phyloP scores from a whole-genome alignment of 2,329 filamentous ascomycete genomes.

The Penicillium sp. region DNA sequence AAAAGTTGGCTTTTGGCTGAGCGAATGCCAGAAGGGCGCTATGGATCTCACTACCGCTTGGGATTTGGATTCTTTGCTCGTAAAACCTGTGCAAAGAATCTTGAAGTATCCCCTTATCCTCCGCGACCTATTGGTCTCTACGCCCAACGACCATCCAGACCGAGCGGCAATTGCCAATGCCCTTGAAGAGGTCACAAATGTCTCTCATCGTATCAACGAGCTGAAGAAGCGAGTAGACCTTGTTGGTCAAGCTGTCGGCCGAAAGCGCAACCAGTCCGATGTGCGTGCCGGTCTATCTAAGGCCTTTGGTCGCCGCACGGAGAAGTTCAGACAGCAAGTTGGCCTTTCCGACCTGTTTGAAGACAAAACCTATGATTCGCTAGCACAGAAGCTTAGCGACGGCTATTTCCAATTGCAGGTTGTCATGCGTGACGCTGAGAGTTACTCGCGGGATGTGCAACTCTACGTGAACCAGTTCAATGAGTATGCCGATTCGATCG shows the following conservation, averaged over 20 bases:
- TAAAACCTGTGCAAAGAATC: slow-evolving; percentile 91
- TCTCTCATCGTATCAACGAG: slow-evolving; percentile 71
- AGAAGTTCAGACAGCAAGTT: slow-evolving; percentile 69
- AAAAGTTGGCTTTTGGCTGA: slow-evolving; percentile 69
- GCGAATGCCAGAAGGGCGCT: slow-evolving; percentile 84
- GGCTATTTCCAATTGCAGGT: slow-evolving; percentile 89
- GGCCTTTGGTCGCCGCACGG: slow-evolving; percentile 78
- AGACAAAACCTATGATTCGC: slow-evolving; percentile 69
- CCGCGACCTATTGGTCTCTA: slow-evolving; percentile 67
- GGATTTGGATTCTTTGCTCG: slow-evolving; percentile 89
- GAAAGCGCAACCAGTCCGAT: slow-evolving; percentile 81
- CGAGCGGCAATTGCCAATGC: slow-evolving; percentile 61
- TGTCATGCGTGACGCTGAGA: slow-evolving; percentile 85
- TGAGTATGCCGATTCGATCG: slow-evolving; percentile 70
- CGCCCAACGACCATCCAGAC: slow-evolving; percentile 75
- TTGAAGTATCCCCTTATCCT: slow-evolving; percentile 88
- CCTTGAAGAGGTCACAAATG: slow-evolving; percentile 57
- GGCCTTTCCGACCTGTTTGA: slow-evolving; percentile 60
- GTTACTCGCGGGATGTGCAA: slow-evolving; percentile 72
- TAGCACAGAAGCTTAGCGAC: slow-evolving; percentile 79
- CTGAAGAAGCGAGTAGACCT: slow-evolving; percentile 90
- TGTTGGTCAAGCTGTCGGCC: slow-evolving; percentile 76
- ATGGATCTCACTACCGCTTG: slow-evolving; percentile 87
- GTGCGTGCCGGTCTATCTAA: slow-evolving; percentile 75
- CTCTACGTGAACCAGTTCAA: slow-evolving; percentile 74